Base-by-base conservation (phyloP, 306 rosid species). In the Hippophae rhamnoides region DNA sequence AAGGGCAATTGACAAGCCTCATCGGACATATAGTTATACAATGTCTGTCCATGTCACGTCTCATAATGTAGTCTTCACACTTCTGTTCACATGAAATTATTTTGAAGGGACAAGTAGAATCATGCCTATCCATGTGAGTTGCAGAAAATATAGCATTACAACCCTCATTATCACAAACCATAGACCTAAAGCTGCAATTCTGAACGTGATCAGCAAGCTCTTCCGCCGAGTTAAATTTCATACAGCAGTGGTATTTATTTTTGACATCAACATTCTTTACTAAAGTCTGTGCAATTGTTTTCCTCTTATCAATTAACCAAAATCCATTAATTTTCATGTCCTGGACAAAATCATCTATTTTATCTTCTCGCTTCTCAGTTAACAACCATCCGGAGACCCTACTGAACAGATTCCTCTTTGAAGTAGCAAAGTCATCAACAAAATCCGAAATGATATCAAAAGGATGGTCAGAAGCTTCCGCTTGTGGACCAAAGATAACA, bases 31-130 rank as follows among this genome's bases (percentile, higher is more conserved):
- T 73, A 5, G 97, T 86, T 56, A 90, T 76, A 60, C 97, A 90
- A 66, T 90, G 97, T 40, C 90, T 74, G 67, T 90, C 97, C 97
- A 90, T 90, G 18, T 82, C 86, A 1, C 95, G 86, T 70, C 97
- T 82, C 95, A 77, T 82, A 43, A 90, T 68, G 48, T 2, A 60
- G 6, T 50, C 77, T 0, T 82, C 67, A 76, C 97, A 90, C 68
- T 68, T 81, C 59, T 90, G 97, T 52, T 90, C 97, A 60, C 97
- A 90, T 3, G 64, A 57, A 73, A 90, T 82, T 58, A 86, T 79
- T 79, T 86, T 90, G 64, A 84, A 84, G 42, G 94, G 86, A 65
- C 97, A 90, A 58, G 31, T 13, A n/a, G 82, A 81, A 48, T 82
- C 97, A 68, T 90, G 97, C 41, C 80, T 74, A 44, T 79, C 68